Evolutionary conservation across 2,329 filamentous ascomycete species (phyloP).

Genomic region (Fusarium sororula): DNA sequence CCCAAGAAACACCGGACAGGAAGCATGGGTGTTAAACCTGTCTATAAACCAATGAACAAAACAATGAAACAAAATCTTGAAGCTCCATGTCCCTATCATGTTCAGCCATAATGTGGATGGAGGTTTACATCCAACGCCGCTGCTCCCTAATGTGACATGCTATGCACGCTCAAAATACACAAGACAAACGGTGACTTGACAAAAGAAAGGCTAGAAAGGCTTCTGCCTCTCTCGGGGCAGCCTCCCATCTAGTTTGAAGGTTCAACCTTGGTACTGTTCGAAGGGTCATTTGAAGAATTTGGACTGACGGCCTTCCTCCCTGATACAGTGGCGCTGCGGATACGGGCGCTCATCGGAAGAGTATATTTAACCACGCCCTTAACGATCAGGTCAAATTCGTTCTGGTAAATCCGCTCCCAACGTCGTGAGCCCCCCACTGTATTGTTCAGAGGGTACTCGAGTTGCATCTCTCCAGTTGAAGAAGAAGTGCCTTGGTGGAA

Average conservation of each 20-base stretch:
- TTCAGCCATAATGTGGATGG: slow-evolving; percentile 45
- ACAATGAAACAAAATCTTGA: slow-evolving; percentile 35
- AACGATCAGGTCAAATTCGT: slow-evolving; percentile 93
- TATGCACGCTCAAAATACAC: slow-evolving; percentile 49
- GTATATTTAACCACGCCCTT: slow-evolving; percentile 89
- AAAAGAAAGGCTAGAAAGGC: slow-evolving; percentile 39
- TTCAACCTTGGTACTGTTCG: slow-evolving; percentile 74
- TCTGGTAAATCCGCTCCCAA: slow-evolving; percentile 90
- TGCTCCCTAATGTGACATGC: slow-evolving; percentile 48
- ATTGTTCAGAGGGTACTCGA: slow-evolving; percentile 85
- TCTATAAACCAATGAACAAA: slow-evolving; percentile 44
- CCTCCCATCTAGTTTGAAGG: slow-evolving; percentile 28
- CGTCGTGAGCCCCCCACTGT: slow-evolving; percentile 85
- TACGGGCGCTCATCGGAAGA: slow-evolving; percentile 67
- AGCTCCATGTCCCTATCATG: slow-evolving; percentile 40
- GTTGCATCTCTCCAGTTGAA: slow-evolving; percentile 84
- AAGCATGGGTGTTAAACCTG: slow-evolving; percentile 26
- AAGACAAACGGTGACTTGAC: slow-evolving; percentile 37
- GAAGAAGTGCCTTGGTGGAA: slow-evolving; percentile 77
- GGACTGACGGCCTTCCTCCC: slow-evolving; percentile 69
- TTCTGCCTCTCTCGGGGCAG: slow-evolving; percentile 21
- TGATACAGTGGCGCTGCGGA: slow-evolving; percentile 68
- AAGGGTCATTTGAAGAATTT: slow-evolving; percentile 68
- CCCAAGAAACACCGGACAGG: slow-evolving; percentile 44
- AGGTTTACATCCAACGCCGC: slow-evolving; percentile 48